These are phyloP conservation scores for Pseudogymnoascus sp. DNA, from an alignment of 2,329 filamentous ascomycete genomes.

Conservation along the genomic window DNA sequence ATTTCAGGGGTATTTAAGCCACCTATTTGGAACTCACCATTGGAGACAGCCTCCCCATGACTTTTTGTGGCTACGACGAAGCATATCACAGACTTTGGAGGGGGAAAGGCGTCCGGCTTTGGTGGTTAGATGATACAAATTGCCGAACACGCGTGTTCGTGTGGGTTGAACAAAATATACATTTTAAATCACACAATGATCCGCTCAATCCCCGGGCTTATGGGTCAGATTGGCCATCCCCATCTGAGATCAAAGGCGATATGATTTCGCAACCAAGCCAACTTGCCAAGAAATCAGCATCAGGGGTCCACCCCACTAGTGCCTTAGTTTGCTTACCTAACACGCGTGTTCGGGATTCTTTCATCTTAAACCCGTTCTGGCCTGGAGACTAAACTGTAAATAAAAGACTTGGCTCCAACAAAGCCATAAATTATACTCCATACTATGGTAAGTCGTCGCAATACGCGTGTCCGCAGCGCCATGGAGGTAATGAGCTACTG, in stretches of 20 bases:
- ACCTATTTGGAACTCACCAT: constrained; percentile 16
- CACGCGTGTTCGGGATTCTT: neutral
- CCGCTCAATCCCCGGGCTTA: neutral
- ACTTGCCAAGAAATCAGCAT: neutral
- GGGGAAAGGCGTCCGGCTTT: neutral
- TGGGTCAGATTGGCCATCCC: neutral
- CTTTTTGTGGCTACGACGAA: constrained; percentile 28
- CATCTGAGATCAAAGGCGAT: neutral
- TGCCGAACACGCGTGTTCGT: neutral
- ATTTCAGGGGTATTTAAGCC: neutral
- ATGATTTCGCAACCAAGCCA: neutral
- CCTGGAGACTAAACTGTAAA: neutral
- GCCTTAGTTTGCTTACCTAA: neutral
- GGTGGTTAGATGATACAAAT: neutral
- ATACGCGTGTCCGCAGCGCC: constrained; percentile 7
- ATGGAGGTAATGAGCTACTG: neutral
- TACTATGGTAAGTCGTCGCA: neutral
- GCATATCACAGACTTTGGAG: constrained; percentile 8
- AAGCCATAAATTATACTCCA: neutral
- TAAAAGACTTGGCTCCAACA: neutral
- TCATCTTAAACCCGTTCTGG: neutral
- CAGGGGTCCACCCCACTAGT: neutral
- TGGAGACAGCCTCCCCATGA: constrained; percentile 26
- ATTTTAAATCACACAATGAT: neutral
- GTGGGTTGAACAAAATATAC: neutral